These are phyloP conservation scores for Pseudogymnoascus sp. DNA, from an alignment of 2,329 filamentous ascomycete genomes.

Conservation along the genomic window DNA sequence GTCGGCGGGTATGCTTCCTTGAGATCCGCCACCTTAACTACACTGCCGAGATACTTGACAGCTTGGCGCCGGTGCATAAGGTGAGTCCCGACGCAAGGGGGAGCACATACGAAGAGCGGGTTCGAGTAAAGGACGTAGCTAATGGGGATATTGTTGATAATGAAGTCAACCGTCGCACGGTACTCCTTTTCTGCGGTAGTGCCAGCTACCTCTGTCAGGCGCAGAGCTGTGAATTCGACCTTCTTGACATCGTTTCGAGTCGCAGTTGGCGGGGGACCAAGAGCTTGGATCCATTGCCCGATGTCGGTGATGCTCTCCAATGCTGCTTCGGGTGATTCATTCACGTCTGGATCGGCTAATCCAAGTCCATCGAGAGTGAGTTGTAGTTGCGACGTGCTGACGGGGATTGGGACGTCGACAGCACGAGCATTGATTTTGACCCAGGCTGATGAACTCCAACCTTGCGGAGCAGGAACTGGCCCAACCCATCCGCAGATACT, in stretches of 20 bases:
- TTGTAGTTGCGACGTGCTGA: neutral
- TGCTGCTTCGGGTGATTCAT: neutral
- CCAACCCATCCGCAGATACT: neutral
- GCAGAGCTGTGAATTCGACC: neutral
- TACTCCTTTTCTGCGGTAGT: neutral
- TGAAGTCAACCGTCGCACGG: neutral
- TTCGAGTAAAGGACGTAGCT: neutral
- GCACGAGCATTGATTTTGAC: neutral
- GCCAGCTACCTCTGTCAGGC: neutral
- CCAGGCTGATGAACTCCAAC: neutral
- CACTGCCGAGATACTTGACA: neutral
- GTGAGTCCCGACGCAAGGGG: neutral
- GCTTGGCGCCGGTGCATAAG: neutral
- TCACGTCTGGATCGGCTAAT: neutral
- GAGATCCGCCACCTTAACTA: neutral
- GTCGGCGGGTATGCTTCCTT: neutral
- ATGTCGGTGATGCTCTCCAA: neutral
- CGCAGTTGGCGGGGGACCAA: neutral
- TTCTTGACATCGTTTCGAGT: neutral
- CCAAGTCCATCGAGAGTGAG: neutral
- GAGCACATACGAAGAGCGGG: neutral
- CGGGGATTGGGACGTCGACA: neutral
- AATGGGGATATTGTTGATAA: neutral
- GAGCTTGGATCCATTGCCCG: neutral
- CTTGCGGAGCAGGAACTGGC: neutral